These are phyloP conservation scores for Paramarasmius palmivorus DNA, from an alignment of 1,284 basidiomycete species.

Conservation along the genomic window DNA sequence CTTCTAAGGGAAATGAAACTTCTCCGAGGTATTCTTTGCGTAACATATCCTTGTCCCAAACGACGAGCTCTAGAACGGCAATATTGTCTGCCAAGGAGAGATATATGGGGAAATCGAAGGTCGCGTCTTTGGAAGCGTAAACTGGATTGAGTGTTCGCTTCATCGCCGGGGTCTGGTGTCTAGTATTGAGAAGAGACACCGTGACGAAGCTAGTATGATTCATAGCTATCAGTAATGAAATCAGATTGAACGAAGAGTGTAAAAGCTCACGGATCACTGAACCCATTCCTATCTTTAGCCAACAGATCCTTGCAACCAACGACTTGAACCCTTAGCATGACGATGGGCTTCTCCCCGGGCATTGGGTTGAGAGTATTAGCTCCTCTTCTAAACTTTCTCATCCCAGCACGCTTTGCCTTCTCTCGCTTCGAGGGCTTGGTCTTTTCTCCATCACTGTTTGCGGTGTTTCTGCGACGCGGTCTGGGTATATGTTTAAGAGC, in stretches of 20 bases:
- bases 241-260: conserved; percentile 1
- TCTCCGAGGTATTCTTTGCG: conserved; percentile 95
- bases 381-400: conserved; percentile 5
- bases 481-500: conserved; percentile 2
- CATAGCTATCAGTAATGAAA: neutral
- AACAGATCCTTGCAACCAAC: conserved; percentile 60
- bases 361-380: conserved; percentile 32
- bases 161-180: conserved; percentile 79
- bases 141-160: conserved; percentile 80
- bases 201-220: conserved; percentile 63
- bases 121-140: conserved; percentile 73
- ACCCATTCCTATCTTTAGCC: conserved; percentile 64
- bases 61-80: conserved; percentile 80
- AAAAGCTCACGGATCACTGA: conserved; percentile 69
- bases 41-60: conserved; percentile 91
- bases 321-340: conserved; percentile 66
- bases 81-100: conserved; percentile 72
- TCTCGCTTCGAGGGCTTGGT: conserved; percentile 10
- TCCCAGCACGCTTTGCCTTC: conserved; percentile 29
- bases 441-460: conserved; percentile 14
- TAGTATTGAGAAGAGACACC: conserved; percentile 62
- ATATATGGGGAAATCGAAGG: conserved; percentile 86
- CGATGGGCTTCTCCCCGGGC: conserved; percentile 65
- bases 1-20: conserved; percentile 69
- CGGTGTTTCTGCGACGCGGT: conserved; percentile 17